These are phyloP conservation scores for Oryza punctata DNA, from an alignment of 176 grass and related monocot species.

Conservation along the genomic window DNA sequence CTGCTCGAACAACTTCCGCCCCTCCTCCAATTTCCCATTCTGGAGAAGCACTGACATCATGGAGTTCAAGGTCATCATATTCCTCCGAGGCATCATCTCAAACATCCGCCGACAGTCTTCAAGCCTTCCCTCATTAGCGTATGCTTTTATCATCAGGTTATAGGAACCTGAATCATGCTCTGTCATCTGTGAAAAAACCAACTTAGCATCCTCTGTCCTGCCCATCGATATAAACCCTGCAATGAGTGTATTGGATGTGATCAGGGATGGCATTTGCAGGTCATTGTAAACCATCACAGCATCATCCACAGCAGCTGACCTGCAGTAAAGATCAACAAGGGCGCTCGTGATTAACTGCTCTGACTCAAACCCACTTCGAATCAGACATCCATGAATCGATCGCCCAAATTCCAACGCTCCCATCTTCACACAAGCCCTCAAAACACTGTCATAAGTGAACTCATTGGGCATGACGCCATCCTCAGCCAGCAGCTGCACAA, in stretches of 20 bases:
- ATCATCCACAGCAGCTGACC: constrained; percentile 47
- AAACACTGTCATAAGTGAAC: constrained; percentile 51
- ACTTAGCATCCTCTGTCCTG: constrained; percentile 40
- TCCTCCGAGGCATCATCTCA: constrained; percentile 60
- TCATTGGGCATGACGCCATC: constrained; percentile 37
- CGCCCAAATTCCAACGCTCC: constrained; percentile 42
- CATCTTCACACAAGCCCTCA: constrained; percentile 53
- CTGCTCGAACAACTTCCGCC: constrained; percentile 51
- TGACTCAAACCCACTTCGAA: constrained; percentile 35
- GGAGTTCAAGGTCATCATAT: constrained; percentile 57
- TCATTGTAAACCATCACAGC: constrained; percentile 37
- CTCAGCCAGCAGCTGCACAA: constrained; percentile 30
- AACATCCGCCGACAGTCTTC: constrained; percentile 51
- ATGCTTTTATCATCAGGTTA: constrained; percentile 62
- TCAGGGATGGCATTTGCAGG: constrained; percentile 45
- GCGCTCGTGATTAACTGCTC: constrained; percentile 53
- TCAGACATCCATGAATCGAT: constrained; percentile 48
- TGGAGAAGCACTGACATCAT: constrained; percentile 58
- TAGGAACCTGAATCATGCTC: constrained; percentile 52
- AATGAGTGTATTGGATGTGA: constrained; percentile 52
- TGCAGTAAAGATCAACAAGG: constrained; percentile 60
- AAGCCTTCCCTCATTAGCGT: constrained; percentile 45
- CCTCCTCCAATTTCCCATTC: constrained; percentile 54
- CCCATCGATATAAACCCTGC: constrained; percentile 39
- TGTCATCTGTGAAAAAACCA: constrained; percentile 42